phyloP scores from a whole-genome alignment of 1,284 basidiomycete species.

The Rhodotorula sp. region DNA sequence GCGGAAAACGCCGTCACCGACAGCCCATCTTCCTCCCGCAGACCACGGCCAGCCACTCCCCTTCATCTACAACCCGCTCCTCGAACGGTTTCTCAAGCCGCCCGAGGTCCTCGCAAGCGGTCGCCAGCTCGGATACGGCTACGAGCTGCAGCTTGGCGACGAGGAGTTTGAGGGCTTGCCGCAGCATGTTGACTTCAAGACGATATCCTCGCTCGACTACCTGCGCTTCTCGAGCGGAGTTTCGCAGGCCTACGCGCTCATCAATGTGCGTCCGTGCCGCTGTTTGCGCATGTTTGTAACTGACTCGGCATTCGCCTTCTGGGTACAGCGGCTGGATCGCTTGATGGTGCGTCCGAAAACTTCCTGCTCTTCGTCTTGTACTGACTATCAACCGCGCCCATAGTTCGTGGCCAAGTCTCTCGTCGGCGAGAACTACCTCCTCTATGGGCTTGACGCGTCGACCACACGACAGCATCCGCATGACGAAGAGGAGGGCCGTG shows the following conservation, averaged over 20 bases:
- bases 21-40: not conserved
- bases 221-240: constrained; percentile 36
- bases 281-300: not conserved
- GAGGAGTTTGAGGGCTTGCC: constrained; percentile 35
- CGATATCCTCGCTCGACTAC: constrained; percentile 40
- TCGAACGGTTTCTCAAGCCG: constrained; percentile 37
- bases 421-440: constrained; percentile 36
- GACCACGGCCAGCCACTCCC: constrained; percentile 29
- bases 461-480: not conserved
- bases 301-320: not conserved
- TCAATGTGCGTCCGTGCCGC: constrained; percentile 14
- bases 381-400: not conserved
- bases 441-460: constrained; percentile 34
- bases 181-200: constrained; percentile 34
- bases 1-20: not conserved
- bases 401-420: constrained; percentile 39
- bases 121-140: constrained; percentile 16
- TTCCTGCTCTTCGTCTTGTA: too few relatives aligned
- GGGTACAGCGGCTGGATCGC: constrained; percentile 25
- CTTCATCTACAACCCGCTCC: constrained; percentile 34
- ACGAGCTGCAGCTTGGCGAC: constrained; percentile 27
- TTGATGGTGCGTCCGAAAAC: constrained; percentile 29
- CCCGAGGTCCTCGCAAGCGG: constrained; percentile 27
- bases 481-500: not conserved
- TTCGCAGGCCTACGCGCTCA: constrained; percentile 31